These are phyloP conservation scores for Boletellus dicymbophilus DNA, from an alignment of 1,284 basidiomycete genomes.

Conservation along the genomic window DNA sequence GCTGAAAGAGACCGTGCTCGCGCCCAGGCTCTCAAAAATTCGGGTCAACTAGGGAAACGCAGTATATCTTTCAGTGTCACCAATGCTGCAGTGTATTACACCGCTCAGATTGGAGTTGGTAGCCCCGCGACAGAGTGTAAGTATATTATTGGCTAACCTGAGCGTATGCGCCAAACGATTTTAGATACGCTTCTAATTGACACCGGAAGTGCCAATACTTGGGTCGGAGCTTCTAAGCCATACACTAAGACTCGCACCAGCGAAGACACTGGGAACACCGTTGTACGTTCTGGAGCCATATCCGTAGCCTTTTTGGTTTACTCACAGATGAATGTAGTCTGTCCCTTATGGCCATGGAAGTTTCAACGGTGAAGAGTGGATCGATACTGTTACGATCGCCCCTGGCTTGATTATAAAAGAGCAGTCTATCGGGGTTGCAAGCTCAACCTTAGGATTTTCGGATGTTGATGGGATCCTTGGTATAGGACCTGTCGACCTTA, in stretches of 20 bases:
- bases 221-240: not conserved
- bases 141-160: not conserved
- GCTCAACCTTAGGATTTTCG: slow-evolving; percentile 41
- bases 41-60: slow-evolving; percentile 5
- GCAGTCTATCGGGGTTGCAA: slow-evolving; percentile 53
- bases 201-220: slow-evolving; percentile 4
- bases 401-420: slow-evolving; percentile 42
- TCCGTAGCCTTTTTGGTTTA: not conserved
- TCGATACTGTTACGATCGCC: slow-evolving; percentile 47
- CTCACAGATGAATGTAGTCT: not conserved
- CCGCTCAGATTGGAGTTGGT: slow-evolving; percentile 42
- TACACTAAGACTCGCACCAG: slow-evolving; percentile 4
- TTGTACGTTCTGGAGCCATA: not conserved
- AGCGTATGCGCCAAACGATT: not conserved
- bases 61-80: slow-evolving; percentile 1
- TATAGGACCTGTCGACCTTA: slow-evolving; percentile 53
- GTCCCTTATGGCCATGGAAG: slow-evolving; percentile 47
- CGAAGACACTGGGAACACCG: not conserved
- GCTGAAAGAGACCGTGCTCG: not conserved
- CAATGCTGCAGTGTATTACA: slow-evolving; percentile 33
- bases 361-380: slow-evolving; percentile 53
- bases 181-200: slow-evolving; percentile 2
- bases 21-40: not conserved
- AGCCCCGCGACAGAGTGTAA: slow-evolving; percentile 43
- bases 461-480: slow-evolving; percentile 58